Conservation (phyloP, 148 eudicot species). For the Chenopodium album region DNA sequence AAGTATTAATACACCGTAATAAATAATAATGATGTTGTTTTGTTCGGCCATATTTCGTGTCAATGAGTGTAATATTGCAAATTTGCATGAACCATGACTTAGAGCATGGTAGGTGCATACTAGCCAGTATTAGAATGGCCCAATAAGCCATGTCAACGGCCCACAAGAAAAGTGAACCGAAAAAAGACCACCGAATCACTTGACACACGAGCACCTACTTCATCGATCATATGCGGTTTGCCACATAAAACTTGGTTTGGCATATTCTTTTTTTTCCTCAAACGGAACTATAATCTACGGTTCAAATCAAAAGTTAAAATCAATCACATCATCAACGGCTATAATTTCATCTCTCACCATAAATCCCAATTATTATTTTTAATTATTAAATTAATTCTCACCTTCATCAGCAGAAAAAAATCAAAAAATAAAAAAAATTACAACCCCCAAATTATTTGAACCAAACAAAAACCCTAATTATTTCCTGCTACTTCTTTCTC, state of each 20-base stretch:
- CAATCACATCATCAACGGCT: not conserved
- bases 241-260: not conserved
- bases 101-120: too few relatives aligned
- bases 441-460: constrained; percentile 2
- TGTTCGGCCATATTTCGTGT: too few relatives aligned
- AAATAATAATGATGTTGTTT: too few relatives aligned
- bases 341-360: not conserved
- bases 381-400: not conserved
- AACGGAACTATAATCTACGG: not conserved
- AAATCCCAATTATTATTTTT: not conserved
- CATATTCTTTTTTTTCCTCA: not conserved
- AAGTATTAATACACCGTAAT: too few relatives aligned
- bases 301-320: not conserved
- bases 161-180: not conserved
- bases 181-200: not conserved
- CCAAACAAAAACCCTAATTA: constrained; percentile 24
- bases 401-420: not conserved
- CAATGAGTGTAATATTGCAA: too few relatives aligned
- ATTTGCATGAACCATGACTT: too few relatives aligned
- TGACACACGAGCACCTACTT: not conserved
- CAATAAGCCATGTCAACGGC: not conserved
- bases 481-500: not conserved
- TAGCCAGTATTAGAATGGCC: not conserved
- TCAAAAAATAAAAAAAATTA: not conserved
- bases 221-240: not conserved